These are phyloP conservation scores for Laguncularia racemosa DNA, from an alignment of 345 rosid genomes.

Conservation along the genomic window DNA sequence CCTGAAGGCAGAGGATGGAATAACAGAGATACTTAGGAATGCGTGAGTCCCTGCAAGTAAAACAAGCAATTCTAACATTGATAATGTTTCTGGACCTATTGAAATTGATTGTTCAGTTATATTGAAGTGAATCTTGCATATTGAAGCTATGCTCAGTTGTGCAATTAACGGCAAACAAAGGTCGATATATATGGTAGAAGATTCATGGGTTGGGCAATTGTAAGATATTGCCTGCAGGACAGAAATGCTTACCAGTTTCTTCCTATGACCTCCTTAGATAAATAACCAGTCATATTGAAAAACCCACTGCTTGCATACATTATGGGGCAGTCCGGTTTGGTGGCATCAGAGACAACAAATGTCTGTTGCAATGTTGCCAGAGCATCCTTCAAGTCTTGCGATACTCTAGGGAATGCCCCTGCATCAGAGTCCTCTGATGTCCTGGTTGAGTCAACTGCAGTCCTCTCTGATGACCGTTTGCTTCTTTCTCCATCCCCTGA, in stretches of 20 bases:
- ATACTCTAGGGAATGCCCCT: slow-evolving; percentile 60
- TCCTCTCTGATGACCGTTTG: slow-evolving; percentile 28
- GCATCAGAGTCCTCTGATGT: slow-evolving; percentile 58
- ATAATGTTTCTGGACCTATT: too few relatives aligned
- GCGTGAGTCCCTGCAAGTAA: too few relatives aligned
- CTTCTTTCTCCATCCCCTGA: slow-evolving; percentile 35
- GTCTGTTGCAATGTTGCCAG: slow-evolving; percentile 86
- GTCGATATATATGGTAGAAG: too few relatives aligned
- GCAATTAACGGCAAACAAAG: too few relatives aligned
- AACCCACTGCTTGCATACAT: slow-evolving; percentile 94
- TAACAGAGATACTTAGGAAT: too few relatives aligned
- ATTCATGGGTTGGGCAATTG: too few relatives aligned
- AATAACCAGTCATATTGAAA: slow-evolving; percentile 88
- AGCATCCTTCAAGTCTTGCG: slow-evolving; percentile 85
- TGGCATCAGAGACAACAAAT: slow-evolving; percentile 90
- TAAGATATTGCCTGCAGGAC: not conserved
- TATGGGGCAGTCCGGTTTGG: slow-evolving; percentile 84
- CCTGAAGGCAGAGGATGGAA: too few relatives aligned
- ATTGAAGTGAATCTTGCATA: too few relatives aligned
- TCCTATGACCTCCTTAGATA: slow-evolving; percentile 74
- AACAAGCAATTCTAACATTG: too few relatives aligned
- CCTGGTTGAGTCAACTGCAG: slow-evolving; percentile 31
- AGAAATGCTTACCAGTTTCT: slow-evolving; percentile 64
- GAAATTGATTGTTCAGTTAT: too few relatives aligned
- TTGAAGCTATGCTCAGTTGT: too few relatives aligned